Evolutionary conservation across 1,284 basidiomycete genomes (phyloP).

Genomic region (Thecaphora thlaspeos): DNA sequence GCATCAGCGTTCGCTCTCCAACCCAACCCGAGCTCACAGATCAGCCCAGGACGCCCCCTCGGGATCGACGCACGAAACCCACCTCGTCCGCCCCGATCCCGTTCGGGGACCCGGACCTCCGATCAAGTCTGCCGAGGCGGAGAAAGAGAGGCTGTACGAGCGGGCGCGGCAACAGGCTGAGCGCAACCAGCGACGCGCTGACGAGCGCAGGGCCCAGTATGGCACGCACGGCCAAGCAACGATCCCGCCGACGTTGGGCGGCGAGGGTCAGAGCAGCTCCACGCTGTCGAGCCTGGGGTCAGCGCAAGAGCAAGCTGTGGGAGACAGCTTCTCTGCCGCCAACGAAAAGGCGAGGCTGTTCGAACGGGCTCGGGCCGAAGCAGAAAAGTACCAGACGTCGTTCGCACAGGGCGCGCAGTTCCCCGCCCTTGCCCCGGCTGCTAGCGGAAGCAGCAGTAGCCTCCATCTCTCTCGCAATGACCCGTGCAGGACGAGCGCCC

Average conservation of each 20-base stretch:
- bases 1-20: constrained; percentile 3
- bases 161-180: constrained; percentile 51
- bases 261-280: neutral
- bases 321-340: constrained; percentile 15
- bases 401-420: constrained; percentile 28
- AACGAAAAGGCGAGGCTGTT: constrained; percentile 46
- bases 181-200: constrained; percentile 41
- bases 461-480: no score
- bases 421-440: constrained; percentile 5
- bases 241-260: neutral
- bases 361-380: constrained; percentile 44
- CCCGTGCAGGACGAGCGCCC: no score
- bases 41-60: no score
- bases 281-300: neutral
- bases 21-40: neutral
- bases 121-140: constrained; percentile 38
- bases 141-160: constrained; percentile 51
- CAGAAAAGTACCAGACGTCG: constrained; percentile 38
- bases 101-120: constrained; percentile 8
- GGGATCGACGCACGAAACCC: no score
- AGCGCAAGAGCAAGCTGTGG: neutral
- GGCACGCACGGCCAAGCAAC: no score
- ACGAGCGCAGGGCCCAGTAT: constrained; percentile 21
- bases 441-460: neutral
- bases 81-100: constrained; percentile 18